phyloP scores from a whole-genome alignment of 805 yeast genomes.

The Myxozyma monticola region DNA sequence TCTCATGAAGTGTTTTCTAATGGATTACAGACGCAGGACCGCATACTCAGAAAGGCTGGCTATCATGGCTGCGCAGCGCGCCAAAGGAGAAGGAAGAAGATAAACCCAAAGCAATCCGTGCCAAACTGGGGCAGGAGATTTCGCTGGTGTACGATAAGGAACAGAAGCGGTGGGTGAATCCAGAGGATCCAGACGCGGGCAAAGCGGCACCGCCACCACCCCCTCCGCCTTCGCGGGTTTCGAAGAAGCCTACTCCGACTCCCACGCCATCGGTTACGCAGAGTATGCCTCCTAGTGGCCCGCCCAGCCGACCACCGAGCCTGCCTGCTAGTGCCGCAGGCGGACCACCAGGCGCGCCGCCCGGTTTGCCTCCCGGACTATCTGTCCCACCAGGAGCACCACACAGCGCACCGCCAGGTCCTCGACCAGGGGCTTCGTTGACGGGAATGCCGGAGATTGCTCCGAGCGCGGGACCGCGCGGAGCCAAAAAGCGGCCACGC shows the following conservation, averaged over 20 bases:
- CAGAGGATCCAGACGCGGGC: conserved; percentile 40
- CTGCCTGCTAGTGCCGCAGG: neutral
- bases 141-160: conserved; percentile 79
- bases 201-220: conserved; percentile 22
- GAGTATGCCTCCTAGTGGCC: neutral
- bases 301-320: conserved; percentile 3
- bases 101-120: conserved; percentile 74
- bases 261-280: conserved; percentile 2
- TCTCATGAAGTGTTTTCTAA: neutral
- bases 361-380: no score
- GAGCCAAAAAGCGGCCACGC: conserved; percentile 21
- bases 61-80: conserved; percentile 51
- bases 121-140: conserved; percentile 80
- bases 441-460: conserved; percentile 17
- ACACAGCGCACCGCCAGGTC: conserved; percentile 15
- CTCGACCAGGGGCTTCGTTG: conserved; percentile 4
- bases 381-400: no score
- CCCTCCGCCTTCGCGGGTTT: conserved; percentile 21
- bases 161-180: conserved; percentile 83
- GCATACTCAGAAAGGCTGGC: conserved; percentile 45
- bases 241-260: conserved; percentile 2
- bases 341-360: conserved; percentile 3
- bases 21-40: conserved; percentile 4
- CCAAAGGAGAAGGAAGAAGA: conserved; percentile 42
- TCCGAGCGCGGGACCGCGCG: conserved; percentile 10